Base-by-base conservation (phyloP, 2,329 filamentous ascomycete genomes). In the Diaporthe vexans region DNA sequence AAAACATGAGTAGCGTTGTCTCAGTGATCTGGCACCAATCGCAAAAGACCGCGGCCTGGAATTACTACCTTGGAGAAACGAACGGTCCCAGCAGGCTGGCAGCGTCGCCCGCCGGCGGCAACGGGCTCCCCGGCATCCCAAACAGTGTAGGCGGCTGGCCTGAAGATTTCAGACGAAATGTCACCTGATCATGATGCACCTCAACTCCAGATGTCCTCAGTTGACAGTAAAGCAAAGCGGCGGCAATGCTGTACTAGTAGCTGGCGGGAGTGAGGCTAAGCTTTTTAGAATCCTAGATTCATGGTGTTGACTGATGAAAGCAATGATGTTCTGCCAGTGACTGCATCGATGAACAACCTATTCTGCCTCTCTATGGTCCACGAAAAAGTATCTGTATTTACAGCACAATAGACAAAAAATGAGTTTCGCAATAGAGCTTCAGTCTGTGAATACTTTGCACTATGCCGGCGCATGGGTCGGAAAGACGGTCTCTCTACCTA, bases 301-400 rank as follows among this genome's bases (percentile, higher is more conserved):
- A 9, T 26, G 26, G 43, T 5, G 1, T 35, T 24, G 26, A 13
- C 1, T 10, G 26, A 24, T 9, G 43, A 35, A 29, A 65, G 17
- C 19, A 15, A 48, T 8, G 26, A 48, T 43, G 4, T 26, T 61
- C 2, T 17, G 24, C 13, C 11, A 33, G 11, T 51, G 3, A 24
- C 21, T 11, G 8, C 3, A 4, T 51, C 4, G n/a, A 24, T 13
- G 21, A 11, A 35, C 17, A 6, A 4, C 11, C 2, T 40, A 10
- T 33, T 11, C 24, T 48, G 4, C 13, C 10, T 15, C 13, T 15
- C n/a, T 6, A n/a, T 33, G 13, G 6, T 24, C 17, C 40, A 19
- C 13, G 19, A 2, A 10, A 15, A 7, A 13, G 7, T 0, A n/a
- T 15, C 33, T 1, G 1, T 29, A 4, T 10, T n/a, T 10, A 4